These are phyloP conservation scores for Colletotrichum chrysophilum DNA, from an alignment of 2,329 filamentous ascomycete species.

Conservation along the genomic window DNA sequence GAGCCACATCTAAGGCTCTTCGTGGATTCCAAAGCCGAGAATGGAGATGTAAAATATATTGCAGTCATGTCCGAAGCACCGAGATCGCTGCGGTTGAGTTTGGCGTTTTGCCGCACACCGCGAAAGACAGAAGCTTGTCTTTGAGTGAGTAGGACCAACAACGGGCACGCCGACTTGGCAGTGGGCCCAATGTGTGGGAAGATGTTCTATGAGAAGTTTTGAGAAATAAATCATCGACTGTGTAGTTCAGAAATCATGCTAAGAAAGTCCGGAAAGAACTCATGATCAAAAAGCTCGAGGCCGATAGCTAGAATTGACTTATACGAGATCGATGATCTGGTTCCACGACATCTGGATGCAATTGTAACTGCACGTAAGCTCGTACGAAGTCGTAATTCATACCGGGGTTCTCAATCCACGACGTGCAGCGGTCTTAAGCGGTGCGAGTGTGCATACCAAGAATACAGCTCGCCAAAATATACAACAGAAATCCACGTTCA, in stretches of 20 bases:
- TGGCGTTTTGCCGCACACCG: background rate
- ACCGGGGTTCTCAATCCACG: no score
- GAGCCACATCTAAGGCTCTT: background rate
- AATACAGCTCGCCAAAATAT: accelerated
- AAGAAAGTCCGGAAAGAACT: no score
- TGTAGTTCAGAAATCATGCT: no score
- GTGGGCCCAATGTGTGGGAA: accelerated
- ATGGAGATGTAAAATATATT: background rate
- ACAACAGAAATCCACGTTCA: accelerated
- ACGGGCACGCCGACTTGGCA: background rate
- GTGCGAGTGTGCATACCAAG: accelerated
- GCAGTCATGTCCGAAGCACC: background rate
- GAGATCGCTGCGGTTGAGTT: background rate
- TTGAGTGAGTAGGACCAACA: background rate
- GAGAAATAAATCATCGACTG: background rate
- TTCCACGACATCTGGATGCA: background rate
- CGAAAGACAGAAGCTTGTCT: background rate
- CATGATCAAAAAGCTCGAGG: no score
- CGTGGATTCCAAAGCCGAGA: background rate
- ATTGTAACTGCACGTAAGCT: background rate
- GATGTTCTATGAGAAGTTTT: background rate
- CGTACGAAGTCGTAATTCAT: background rate
- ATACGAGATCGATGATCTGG: accelerated
- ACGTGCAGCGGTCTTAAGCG: accelerated
- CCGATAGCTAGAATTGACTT: background rate